phyloP scores from a whole-genome alignment of 1,139 yeast genomes.

The Yarrowia galli region DNA sequence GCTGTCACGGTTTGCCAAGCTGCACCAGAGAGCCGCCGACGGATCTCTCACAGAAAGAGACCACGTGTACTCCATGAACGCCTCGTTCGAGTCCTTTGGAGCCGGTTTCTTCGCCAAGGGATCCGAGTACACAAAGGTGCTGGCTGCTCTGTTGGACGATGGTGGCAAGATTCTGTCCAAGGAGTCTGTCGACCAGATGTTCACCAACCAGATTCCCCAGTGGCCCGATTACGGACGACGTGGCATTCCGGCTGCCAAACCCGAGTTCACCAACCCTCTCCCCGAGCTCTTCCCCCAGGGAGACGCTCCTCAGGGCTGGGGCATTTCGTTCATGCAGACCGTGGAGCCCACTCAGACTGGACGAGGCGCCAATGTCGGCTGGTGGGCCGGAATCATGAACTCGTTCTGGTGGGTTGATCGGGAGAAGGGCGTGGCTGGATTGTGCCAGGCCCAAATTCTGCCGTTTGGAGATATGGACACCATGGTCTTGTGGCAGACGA shows the following conservation, averaged over 20 bases:
- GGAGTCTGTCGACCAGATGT: constrained; percentile 44
- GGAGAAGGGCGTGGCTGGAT: constrained; percentile 56
- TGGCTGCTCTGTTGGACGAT: constrained; percentile 58
- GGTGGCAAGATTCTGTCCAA: constrained; percentile 53
- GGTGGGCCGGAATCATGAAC: constrained; percentile 50
- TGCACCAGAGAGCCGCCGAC: constrained; percentile 40
- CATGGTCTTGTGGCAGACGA: constrained; percentile 41
- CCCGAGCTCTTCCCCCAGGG: constrained; percentile 43
- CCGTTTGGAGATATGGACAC: constrained; percentile 47
- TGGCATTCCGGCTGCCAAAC: constrained; percentile 42
- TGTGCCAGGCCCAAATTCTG: constrained; percentile 55
- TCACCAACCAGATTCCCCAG: constrained; percentile 45
- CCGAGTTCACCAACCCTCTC: constrained; percentile 41
- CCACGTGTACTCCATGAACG: constrained; percentile 21
- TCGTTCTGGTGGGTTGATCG: constrained; percentile 59
- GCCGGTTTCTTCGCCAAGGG: constrained; percentile 59
- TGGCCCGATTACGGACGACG: constrained; percentile 44
- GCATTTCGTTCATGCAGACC: constrained; percentile 42
- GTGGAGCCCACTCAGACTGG: constrained; percentile 51
- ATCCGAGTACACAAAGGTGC: constrained; percentile 56
- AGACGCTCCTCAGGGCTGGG: constrained; percentile 47
- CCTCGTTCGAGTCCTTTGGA: constrained; percentile 54
- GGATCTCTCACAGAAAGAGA: constrained; percentile 7
- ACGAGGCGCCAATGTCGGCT: constrained; percentile 54
- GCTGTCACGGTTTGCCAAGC: constrained; percentile 36